Evolutionary conservation across 2,329 filamentous ascomycete genomes (phyloP).

Genomic region (Pezizomycotina sp.): DNA sequence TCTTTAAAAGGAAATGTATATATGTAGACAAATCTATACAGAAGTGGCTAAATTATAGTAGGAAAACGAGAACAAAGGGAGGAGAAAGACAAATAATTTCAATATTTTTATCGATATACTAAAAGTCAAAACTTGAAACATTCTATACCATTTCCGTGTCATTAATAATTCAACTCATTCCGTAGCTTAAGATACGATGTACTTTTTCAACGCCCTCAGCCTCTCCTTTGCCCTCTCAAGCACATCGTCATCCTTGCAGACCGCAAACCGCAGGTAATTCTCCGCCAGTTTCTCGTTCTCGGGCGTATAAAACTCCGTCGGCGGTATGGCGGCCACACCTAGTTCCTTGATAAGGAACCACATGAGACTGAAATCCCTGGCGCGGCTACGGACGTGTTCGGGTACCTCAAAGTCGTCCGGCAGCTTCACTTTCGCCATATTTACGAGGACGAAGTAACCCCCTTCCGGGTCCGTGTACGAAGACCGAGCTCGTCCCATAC

Average conservation of each 20-base stretch:
- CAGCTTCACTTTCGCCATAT: conserved; percentile 72
- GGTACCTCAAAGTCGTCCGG: conserved; percentile 79
- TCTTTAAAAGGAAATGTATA: too few species aligned
- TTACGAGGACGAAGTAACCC: conserved; percentile 92
- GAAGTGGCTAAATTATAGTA: too few species aligned
- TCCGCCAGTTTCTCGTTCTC: conserved; percentile 69
- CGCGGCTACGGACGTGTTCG: conserved; percentile 65
- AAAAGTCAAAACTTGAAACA: too few species aligned
- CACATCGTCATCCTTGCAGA: conserved; percentile 86
- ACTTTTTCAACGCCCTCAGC: conserved; percentile 55
- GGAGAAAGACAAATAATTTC: too few species aligned
- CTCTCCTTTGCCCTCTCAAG: conserved; percentile 63
- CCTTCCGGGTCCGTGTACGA: conserved; percentile 84
- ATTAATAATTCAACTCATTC: too few species aligned
- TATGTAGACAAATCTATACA: too few species aligned
- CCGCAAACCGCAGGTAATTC: conserved; percentile 70
- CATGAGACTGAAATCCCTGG: conserved; percentile 72
- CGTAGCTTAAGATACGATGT: too few species aligned
- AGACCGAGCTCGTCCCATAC: conserved; percentile 59
- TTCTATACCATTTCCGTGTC: too few species aligned
- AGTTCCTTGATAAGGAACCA: conserved; percentile 98
- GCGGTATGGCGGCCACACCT: conserved; percentile 87
- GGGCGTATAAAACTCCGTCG: conserved; percentile 91
- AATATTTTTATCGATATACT: too few species aligned
- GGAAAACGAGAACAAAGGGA: too few species aligned